Evolutionary conservation across 257 asterid genomes (phyloP), one percentile per base, ranked within the genome.

Genomic region (Paulownia fortunei): DNA sequence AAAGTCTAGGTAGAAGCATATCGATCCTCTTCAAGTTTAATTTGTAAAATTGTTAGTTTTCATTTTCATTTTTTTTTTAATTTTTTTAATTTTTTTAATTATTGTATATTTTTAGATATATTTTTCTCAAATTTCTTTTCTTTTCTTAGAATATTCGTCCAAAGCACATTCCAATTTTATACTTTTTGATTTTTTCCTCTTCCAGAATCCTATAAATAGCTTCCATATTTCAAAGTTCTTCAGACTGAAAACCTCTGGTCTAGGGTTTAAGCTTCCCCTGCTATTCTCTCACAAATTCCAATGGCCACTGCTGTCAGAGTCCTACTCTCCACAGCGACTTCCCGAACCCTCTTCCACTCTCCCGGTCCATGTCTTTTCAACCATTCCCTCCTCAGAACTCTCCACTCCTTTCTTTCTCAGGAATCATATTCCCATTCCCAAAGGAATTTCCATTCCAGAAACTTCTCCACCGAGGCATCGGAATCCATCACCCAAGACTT

Each of bases 261-360:
- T 82, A 87, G 87, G 93, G 92, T 86, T 88, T 90, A 86, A 88
- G 88, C 79, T 74, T 37, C 52, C 65, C 44, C 76, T 42, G 41
- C 36, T 18, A 3, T 46, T 18, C 52, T 63, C 39, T 18, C 23
- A 16, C 37, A 32, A 41, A 11, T 8, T 42, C 37, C 55, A 69
- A 89, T 90, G 95, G 92, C 96, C 8, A 73, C 85, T 42, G 88
- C 90, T 32, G 74, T 86, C 26, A 79, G 89, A 79, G 77, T 23
- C 75, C 37, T 94, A 61, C 76, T 92, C 77, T 80, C 89, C 66
- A 90, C 54, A 85, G 71, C 94, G 67, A 75, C 92, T n/a, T 70
- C 94, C 19, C 80, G 72, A 23, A 2, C 62, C 63, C 81, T 83
- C 64, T 16, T 74, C 2, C 54, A 42, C 73, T 49, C 84, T 36